These are phyloP conservation scores for Zhuliangozyma parablackwelliae DNA, from an alignment of 1,139 yeast genomes.

Conservation along the genomic window DNA sequence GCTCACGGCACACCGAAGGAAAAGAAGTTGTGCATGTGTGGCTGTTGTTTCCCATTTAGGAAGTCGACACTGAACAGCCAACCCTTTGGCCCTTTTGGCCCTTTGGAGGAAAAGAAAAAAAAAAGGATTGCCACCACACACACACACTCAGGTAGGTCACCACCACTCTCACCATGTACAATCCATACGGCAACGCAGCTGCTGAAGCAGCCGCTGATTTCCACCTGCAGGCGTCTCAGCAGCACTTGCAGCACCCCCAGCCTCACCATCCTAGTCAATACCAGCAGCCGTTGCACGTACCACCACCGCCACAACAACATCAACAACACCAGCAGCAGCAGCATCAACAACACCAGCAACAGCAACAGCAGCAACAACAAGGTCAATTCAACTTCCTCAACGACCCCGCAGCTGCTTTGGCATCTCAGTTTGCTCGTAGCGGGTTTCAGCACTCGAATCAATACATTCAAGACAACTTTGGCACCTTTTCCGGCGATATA, in stretches of 20 bases:
- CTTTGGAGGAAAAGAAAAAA: too few species aligned
- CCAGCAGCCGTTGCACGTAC: slow-evolving; percentile 16
- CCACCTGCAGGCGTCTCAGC: slow-evolving; percentile 8
- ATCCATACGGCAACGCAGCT: slow-evolving; percentile 34
- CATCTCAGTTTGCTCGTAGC: slow-evolving; percentile 82
- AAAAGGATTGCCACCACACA: too few species aligned
- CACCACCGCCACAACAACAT: slow-evolving; percentile 19
- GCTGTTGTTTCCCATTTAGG: too few species aligned
- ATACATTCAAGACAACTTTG: slow-evolving; percentile 68
- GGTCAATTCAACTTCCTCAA: slow-evolving; percentile 41
- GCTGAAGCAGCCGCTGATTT: slow-evolving; percentile 12
- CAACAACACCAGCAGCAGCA: slow-evolving; percentile 13
- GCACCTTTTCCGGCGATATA: slow-evolving; percentile 44
- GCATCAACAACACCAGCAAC: slow-evolving; percentile 23
- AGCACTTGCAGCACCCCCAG: slow-evolving; percentile 30
- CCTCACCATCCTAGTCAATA: slow-evolving; percentile 24
- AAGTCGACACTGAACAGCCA: too few species aligned
- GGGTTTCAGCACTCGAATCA: slow-evolving; percentile 73
- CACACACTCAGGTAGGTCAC: too few species aligned
- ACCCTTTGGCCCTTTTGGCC: too few species aligned
- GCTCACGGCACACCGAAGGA: too few species aligned
- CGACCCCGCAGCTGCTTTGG: slow-evolving; percentile 82
- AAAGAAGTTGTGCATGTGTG: too few species aligned
- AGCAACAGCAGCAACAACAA: slow-evolving; percentile 17
- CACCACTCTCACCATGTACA: slow-evolving; percentile 42